These are phyloP conservation scores for Lactuca sativa DNA, from an alignment of 129 eudicot genomes.

Conservation along the genomic window DNA sequence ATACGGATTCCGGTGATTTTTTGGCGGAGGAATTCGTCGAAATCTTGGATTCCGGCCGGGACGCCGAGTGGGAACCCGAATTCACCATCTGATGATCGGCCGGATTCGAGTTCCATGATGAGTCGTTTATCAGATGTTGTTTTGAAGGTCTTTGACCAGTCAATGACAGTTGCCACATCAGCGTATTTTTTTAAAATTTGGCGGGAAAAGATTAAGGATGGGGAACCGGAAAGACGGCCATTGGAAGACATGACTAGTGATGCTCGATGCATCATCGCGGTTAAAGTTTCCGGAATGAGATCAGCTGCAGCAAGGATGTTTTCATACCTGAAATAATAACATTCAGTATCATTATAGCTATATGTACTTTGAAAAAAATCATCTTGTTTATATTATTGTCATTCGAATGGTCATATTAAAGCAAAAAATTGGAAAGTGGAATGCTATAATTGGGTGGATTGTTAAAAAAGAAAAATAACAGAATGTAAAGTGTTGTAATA, in stretches of 20 bases:
- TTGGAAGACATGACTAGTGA: conserved; percentile 61
- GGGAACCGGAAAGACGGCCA: conserved; percentile 71
- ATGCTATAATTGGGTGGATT: too few species aligned
- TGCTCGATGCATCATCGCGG: conserved; percentile 75
- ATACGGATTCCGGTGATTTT: conserved; percentile 74
- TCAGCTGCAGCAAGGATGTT: conserved; percentile 78
- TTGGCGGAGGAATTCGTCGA: conserved; percentile 78
- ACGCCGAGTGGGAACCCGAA: conserved; percentile 74
- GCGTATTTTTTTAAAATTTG: conserved; percentile 75
- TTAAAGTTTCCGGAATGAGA: conserved; percentile 87
- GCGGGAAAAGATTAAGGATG: conserved; percentile 67
- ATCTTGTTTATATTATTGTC: too few species aligned
- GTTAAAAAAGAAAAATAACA: too few species aligned
- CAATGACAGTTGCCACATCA: conserved; percentile 59
- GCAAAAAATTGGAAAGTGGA: too few species aligned
- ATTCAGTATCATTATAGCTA: not conserved
- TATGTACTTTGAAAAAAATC: not conserved
- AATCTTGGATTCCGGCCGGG: conserved; percentile 89
- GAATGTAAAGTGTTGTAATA: too few species aligned
- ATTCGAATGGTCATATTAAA: too few species aligned
- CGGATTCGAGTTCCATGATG: conserved; percentile 77
- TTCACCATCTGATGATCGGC: conserved; percentile 70
- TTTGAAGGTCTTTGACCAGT: conserved; percentile 80
- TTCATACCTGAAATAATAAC: conserved; percentile 67
- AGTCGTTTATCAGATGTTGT: conserved; percentile 73